Conservation (phyloP, 352 stramenopile genomes). For the Pythium oligandrum region DNA sequence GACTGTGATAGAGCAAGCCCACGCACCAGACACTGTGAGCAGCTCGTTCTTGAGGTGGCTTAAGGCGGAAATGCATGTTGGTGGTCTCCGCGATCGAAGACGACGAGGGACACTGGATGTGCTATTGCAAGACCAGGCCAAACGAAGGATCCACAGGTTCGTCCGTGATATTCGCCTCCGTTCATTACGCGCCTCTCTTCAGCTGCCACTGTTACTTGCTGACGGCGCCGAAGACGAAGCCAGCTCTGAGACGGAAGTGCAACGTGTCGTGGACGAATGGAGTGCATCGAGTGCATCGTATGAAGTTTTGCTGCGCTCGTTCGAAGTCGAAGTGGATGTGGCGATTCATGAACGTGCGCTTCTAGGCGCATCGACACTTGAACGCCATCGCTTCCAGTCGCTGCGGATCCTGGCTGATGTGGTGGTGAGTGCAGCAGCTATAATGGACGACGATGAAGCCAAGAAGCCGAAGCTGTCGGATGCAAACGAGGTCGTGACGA, state of each 20-base stretch:
- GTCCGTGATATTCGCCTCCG: conserved; percentile 46
- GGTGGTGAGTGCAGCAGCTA: conserved; percentile 26
- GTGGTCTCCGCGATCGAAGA: no score
- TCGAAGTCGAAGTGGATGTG: conserved; percentile 57
- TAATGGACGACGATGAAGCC: neutral
- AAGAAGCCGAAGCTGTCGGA: conserved; percentile 2
- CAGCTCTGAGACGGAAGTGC: conserved; percentile 44
- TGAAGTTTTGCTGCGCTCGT: conserved; percentile 50
- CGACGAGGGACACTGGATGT: no score
- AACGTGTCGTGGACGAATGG: conserved; percentile 36
- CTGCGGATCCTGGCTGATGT: conserved; percentile 50
- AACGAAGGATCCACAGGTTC: conserved; percentile 23
- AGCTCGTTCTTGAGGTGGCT: conserved; percentile 17
- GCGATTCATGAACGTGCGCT: conserved; percentile 36
- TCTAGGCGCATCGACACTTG: conserved; percentile 14
- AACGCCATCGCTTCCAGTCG: conserved; percentile 48
- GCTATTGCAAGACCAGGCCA: no score
- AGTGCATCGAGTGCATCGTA: conserved; percentile 38
- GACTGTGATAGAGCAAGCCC: no score
- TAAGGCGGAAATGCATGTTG: neutral
- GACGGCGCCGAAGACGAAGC: conserved; percentile 37
- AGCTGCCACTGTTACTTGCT: conserved; percentile 48
- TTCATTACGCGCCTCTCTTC: conserved; percentile 32
- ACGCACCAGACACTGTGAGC: neutral
- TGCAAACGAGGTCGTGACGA: conserved; percentile 39